These are phyloP conservation scores for Crepidotus variabilis DNA, from an alignment of 768 basidiomycete genomes.

Conservation along the genomic window DNA sequence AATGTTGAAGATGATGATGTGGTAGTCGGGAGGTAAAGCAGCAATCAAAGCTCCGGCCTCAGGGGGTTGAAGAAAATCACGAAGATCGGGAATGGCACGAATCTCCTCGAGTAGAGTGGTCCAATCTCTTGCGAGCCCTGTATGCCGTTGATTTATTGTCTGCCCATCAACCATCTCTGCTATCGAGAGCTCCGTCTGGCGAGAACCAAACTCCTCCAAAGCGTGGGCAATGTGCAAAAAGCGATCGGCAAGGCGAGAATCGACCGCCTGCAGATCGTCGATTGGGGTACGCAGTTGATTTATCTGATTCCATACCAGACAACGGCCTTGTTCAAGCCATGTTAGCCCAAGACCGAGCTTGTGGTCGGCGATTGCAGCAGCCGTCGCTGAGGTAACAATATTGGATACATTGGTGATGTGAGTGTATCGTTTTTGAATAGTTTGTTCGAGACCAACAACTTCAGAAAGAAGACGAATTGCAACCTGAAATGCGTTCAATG, in stretches of 20 bases:
- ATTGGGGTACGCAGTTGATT: conserved; percentile 18
- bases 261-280: conserved; percentile 8
- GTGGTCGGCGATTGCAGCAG: neutral
- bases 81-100: conserved; percentile 11
- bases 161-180: neutral
- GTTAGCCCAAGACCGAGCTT: conserved; percentile 17
- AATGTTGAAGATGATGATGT: conserved; percentile 18
- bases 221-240: conserved; percentile 7
- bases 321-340: conserved; percentile 28
- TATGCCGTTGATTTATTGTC: neutral
- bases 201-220: conserved; percentile 8
- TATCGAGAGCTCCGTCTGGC: neutral
- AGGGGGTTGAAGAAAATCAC: conserved; percentile 17
- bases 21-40: conserved; percentile 8
- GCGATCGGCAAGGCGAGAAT: conserved; percentile 9
- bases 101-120: conserved; percentile 11
- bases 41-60: neutral
- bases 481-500: neutral
- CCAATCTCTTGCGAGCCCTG: conserved; percentile 17
- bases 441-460: neutral
- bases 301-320: conserved; percentile 24
- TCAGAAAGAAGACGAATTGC: conserved; percentile 1
- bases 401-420: neutral
- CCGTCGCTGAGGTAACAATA: neutral
- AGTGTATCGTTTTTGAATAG: neutral